Evolutionary conservation across 2,329 filamentous ascomycete species (phyloP).

Genomic region (Cryphonectria naterciae): DNA sequence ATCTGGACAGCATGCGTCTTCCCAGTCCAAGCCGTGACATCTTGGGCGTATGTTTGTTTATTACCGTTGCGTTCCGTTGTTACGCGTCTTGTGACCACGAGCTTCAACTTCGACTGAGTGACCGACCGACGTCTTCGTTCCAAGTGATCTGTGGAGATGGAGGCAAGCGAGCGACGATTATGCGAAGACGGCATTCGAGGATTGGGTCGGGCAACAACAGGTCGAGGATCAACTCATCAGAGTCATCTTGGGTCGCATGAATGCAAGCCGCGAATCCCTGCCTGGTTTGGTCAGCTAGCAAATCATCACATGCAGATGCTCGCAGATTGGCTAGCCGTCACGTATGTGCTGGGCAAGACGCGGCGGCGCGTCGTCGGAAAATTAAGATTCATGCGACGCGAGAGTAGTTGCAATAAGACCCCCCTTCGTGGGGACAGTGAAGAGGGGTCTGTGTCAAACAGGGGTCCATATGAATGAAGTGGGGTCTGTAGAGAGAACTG

Average conservation of each 20-base stretch:
- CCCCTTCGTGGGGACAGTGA: neutral
- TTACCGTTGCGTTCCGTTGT: neutral
- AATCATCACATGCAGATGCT: constrained; percentile 6
- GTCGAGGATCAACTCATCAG: neutral
- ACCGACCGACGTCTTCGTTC: neutral
- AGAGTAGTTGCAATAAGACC: neutral
- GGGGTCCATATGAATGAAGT: neutral
- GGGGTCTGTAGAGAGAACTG: neutral
- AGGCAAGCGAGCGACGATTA: neutral
- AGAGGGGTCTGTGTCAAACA: neutral
- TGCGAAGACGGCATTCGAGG: neutral
- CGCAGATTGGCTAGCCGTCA: constrained; percentile 13
- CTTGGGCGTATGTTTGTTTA: neutral
- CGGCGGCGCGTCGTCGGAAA: constrained; percentile 20
- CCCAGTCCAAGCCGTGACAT: constrained; percentile 22
- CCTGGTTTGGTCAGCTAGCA: neutral
- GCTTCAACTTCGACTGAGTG: neutral
- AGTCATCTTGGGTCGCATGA: constrained; percentile 16
- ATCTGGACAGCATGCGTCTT: constrained; percentile 20
- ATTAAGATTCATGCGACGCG: constrained; percentile 20
- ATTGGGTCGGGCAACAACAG: neutral
- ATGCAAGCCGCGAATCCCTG: constrained; percentile 15
- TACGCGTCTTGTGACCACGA: neutral
- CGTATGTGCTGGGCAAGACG: neutral
- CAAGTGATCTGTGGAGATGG: neutral